Percentiles rank a stretch among this genome's conserved stretches.
These are phyloP conservation scores for Yamadazyma membranifaciens DNA, from an alignment of 1,139 yeast species.

Conservation along the genomic window DNA sequence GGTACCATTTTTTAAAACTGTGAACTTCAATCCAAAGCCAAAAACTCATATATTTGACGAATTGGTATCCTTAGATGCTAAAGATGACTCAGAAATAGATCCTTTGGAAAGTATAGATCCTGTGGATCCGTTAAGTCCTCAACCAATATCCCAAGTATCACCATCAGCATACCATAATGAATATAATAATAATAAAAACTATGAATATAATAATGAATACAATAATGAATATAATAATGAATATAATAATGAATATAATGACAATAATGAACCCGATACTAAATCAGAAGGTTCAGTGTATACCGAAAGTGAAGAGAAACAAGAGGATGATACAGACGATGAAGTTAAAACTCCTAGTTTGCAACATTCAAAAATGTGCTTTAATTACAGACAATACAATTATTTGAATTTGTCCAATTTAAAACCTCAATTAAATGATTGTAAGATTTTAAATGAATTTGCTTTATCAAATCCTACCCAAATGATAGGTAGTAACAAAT, in stretches of 20 bases:
- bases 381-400: constrained; percentile 46
- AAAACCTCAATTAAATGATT: constrained; percentile 20
- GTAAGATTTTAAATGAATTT: constrained; percentile 41
- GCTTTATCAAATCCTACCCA: constrained; percentile 51
- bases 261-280: neutral
- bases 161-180: neutral
- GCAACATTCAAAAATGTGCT: constrained; percentile 32
- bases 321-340: constrained; percentile 16
- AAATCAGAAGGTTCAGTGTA: neutral
- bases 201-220: neutral
- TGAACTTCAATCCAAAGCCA: constrained; percentile 35
- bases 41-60: constrained; percentile 39
- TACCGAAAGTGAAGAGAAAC: neutral
- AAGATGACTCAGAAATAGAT: constrained; percentile 1
- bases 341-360: constrained; percentile 19
- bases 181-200: constrained; percentile 1
- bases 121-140: neutral
- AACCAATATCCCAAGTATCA: constrained; percentile 2
- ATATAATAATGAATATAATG: neutral
- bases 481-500: constrained; percentile 52
- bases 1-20: constrained; percentile 43
- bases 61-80: constrained; percentile 27
- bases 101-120: neutral
- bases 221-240: neutral
- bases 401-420: constrained; percentile 42